Percentiles rank a stretch among this genome's conserved stretches.
phyloP scores from a whole-genome alignment of 2,329 filamentous ascomycete species.

The Penicillium sp. region DNA sequence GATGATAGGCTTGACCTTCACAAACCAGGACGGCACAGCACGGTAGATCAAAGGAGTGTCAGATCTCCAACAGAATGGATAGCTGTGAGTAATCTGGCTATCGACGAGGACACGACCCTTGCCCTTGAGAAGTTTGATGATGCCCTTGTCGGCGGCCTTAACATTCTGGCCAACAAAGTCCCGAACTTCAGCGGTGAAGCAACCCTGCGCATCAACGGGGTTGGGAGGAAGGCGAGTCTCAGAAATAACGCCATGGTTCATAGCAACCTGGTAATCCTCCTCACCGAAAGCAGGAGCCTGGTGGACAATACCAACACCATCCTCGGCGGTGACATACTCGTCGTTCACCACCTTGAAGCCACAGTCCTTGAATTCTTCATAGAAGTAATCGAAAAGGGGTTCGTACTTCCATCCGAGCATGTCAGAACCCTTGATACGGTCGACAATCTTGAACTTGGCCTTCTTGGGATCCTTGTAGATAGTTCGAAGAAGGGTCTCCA shows the following conservation, averaged over 20 bases:
- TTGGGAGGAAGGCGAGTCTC: slow-evolving; percentile 78
- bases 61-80: slow-evolving; percentile 91
- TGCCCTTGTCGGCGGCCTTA: slow-evolving; percentile 86
- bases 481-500: slow-evolving; percentile 75
- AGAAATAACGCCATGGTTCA: slow-evolving; percentile 71
- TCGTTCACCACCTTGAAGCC: slow-evolving; percentile 81
- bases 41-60: slow-evolving; percentile 91
- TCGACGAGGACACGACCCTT: slow-evolving; percentile 75
- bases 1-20: slow-evolving; percentile 78
- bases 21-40: slow-evolving; percentile 91
- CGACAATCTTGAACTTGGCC: slow-evolving; percentile 80
- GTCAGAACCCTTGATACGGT: slow-evolving; percentile 74
- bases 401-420: slow-evolving; percentile 87
- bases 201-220: slow-evolving; percentile 79
- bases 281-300: slow-evolving; percentile 92
- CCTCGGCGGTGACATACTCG: slow-evolving; percentile 80
- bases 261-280: slow-evolving; percentile 84
- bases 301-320: slow-evolving; percentile 91
- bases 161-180: slow-evolving; percentile 87
- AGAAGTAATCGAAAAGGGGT: slow-evolving; percentile 85
- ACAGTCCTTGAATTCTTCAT: slow-evolving; percentile 78
- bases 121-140: slow-evolving; percentile 82
- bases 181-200: slow-evolving; percentile 70
- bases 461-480: slow-evolving; percentile 96
- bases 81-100: slow-evolving; percentile 83